Evolutionary conservation across 208 protist species (phyloP), one percentile per base, ranked within the genome.

Genomic region (Acanthamoeba royreba): DNA sequence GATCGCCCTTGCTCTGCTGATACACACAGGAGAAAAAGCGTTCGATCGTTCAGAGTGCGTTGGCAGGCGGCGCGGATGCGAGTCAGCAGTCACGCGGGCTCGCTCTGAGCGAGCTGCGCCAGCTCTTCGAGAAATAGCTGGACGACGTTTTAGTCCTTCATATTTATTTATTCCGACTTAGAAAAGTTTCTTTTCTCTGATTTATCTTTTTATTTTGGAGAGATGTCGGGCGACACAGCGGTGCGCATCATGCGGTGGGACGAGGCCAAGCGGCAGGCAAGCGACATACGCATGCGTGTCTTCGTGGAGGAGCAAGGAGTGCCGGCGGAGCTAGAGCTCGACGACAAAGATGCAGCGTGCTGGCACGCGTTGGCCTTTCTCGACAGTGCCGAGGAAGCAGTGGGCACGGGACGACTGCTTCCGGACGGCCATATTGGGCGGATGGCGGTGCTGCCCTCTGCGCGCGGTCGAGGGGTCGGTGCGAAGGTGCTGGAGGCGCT

Each of bases 11-110:
- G n/a, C n/a, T n/a, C n/a, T n/a, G 31, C 63, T 9, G 31, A 77
- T n/a, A 85, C n/a, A 38, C 33, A 66, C 35, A 90, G 61, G 87
- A 92, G 33, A 77, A 79, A 58, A 92, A 92, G 38, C 28, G 87
- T 13, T 19, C 31, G 28, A 72, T 92, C n/a, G 87, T 45, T 11
- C 87, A 92, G 58, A 58, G 61, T 22, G 87, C 87, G 2, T 92
- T 92, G 31, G 38, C 58, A 11, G 87, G 87, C 52, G 81, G 49
- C 4, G 81, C 31, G n/a, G 28, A 92, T 42, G 38, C 33, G 28
- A 40, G 87, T 33, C 42, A 55, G 13, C 87, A 79, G 55, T 33
- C 87, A 40, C 87, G 87, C 19, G 87, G 61, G 38, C 87, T 92
- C 35, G 87, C 58, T 40, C 43, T 92, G 19, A 92, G 42, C n/a